A percentile compares a stretch with the other conserved stretches of the same genome.
phyloP scores from a whole-genome alignment of 495 filamentous ascomycete species.

The Penicillium coffeae region DNA sequence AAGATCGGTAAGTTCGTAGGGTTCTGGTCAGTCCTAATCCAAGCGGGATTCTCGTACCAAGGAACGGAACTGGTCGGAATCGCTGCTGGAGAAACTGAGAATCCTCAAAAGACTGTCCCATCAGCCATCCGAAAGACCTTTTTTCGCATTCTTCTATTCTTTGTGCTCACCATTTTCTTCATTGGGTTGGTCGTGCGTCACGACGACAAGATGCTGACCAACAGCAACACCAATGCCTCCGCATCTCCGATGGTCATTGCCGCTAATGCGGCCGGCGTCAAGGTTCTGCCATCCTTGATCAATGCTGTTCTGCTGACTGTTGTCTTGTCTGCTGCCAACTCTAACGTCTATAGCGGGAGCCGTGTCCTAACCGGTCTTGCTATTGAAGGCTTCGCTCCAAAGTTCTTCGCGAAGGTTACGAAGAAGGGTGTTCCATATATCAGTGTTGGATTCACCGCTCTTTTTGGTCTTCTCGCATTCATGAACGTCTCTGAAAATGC shows the following conservation, averaged over 20 bases:
- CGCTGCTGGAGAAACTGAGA: conserved; percentile 61
- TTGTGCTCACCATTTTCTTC: conserved; percentile 61
- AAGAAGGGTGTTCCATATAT: conserved; percentile 48
- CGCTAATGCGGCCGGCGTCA: conserved; percentile 58
- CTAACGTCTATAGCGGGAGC: conserved; percentile 70
- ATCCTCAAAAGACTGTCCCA: conserved; percentile 58
- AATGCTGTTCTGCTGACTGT: conserved; percentile 72
- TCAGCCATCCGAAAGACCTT: conserved; percentile 64
- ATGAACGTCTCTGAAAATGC: conserved; percentile 42
- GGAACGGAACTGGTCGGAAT: conserved; percentile 63
- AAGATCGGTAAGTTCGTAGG: conserved; percentile 41
- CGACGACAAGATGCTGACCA: conserved; percentile 23
- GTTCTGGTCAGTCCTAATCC: conserved; percentile 36
- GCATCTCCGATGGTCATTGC: conserved; percentile 63
- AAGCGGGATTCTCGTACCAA: conserved; percentile 60
- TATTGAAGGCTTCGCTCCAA: conserved; percentile 55
- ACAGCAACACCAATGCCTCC: conserved; percentile 49
- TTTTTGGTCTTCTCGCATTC: conserved; percentile 47
- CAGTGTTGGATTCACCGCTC: conserved; percentile 41
- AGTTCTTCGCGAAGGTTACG: conserved; percentile 45
- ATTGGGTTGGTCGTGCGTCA: conserved; percentile 63
- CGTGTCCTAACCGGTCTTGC: conserved; percentile 61
- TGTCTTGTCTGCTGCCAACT: conserved; percentile 67
- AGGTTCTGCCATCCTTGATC: conserved; percentile 65
- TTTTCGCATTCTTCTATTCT: conserved; percentile 63